Percentiles rank a stretch among this genome's conserved stretches.
Evolutionary conservation across 2,329 filamentous ascomycete genomes (phyloP).

Genomic region (Clarireedia hainanense): DNA sequence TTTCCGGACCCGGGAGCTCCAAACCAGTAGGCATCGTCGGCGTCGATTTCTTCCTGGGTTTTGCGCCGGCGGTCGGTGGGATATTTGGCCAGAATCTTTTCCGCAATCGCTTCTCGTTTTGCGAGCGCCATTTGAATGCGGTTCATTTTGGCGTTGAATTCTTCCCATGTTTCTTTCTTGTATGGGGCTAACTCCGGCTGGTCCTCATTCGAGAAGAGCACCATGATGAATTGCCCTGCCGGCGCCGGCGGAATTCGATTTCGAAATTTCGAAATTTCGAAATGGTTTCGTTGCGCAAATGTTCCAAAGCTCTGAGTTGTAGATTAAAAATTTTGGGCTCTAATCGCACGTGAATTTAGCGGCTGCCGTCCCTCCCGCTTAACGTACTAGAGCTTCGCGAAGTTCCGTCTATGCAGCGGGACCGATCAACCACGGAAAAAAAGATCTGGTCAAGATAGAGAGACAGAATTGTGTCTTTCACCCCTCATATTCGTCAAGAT

Average conservation of each 20-base stretch:
- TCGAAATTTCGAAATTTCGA: not conserved
- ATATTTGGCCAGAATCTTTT: slow-evolving; percentile 17
- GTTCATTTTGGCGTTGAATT: slow-evolving; percentile 27
- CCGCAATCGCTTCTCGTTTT: slow-evolving; percentile 26
- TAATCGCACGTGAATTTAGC: slow-evolving; percentile 16
- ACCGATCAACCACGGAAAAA: slow-evolving; percentile 8
- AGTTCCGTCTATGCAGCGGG: slow-evolving; percentile 6
- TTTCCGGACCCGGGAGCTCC: slow-evolving; percentile 20
- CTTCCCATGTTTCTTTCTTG: slow-evolving; percentile 22
- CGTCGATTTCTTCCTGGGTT: slow-evolving; percentile 28
- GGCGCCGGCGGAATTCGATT: not conserved
- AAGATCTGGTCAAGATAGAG: slow-evolving; percentile 9
- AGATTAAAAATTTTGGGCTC: slow-evolving; percentile 2
- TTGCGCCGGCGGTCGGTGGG: slow-evolving; percentile 24
- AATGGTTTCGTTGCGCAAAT: not conserved
- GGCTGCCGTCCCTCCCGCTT: slow-evolving; percentile 4
- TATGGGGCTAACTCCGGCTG: slow-evolving; percentile 14
- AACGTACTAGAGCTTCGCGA: slow-evolving; percentile 13
- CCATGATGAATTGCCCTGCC: not conserved
- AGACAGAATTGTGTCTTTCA: slow-evolving; percentile 20
- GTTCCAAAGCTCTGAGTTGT: not conserved
- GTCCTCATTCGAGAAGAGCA: slow-evolving; percentile 1
- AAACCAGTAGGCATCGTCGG: slow-evolving; percentile 27
- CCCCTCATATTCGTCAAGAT: slow-evolving; percentile 44
- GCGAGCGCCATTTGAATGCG: slow-evolving; percentile 28